A percentile compares a stretch with the other conserved stretches of the same genome.
These are phyloP conservation scores for Stagonosporopsis tanaceti DNA, from an alignment of 2,329 filamentous ascomycete genomes.

Conservation along the genomic window DNA sequence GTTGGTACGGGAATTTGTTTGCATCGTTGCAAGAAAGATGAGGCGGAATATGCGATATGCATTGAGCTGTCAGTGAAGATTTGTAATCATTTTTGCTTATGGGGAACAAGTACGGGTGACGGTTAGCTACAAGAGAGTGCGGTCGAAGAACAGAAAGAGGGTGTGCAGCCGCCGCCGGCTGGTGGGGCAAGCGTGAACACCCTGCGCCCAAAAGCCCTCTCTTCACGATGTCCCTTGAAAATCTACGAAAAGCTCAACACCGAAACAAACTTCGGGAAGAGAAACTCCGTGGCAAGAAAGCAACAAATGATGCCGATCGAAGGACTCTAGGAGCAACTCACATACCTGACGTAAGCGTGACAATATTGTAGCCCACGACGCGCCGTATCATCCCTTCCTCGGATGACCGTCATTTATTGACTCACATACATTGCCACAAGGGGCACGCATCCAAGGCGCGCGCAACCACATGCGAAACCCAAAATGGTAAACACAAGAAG, in stretches of 20 bases:
- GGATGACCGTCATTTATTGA: not conserved
- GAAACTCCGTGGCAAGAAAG: not conserved
- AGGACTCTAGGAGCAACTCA: not conserved
- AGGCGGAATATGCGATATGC: no score
- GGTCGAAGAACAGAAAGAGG: not conserved
- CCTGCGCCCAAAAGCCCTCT: not conserved
- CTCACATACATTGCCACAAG: not conserved
- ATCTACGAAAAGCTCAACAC: not conserved
- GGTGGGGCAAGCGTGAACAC: not conserved
- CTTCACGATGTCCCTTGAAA: not conserved
- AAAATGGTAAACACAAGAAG: slow-evolving; percentile 29
- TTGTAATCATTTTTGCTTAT: not conserved
- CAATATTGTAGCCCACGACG: not conserved
- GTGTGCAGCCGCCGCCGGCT: not conserved
- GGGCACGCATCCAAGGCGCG: not conserved
- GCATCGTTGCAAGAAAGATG: no score
- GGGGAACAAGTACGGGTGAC: no score
- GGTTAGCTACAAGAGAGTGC: no score
- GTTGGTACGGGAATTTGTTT: no score
- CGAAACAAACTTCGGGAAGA: not conserved
- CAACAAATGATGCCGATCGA: not conserved
- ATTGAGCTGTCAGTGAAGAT: not conserved
- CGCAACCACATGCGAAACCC: not conserved
- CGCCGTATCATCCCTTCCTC: not conserved
- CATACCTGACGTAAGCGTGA: slow-evolving; percentile 6